Percentiles rank a stretch among this genome's conserved stretches.
Conservation (phyloP, 768 basidiomycete genomes). For the Suillus alpinus region DNA sequence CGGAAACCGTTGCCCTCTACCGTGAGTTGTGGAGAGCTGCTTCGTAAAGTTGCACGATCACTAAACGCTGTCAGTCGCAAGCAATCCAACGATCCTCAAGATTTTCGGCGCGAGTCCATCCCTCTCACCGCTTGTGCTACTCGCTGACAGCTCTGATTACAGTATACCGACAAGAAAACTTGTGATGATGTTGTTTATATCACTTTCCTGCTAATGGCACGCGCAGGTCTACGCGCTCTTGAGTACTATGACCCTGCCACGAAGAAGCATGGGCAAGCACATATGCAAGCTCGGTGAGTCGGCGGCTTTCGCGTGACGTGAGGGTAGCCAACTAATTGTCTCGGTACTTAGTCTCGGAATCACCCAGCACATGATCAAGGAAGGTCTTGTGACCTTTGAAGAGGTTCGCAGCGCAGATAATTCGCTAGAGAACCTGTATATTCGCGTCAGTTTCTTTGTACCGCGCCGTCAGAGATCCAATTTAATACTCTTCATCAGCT, state of each 20-base stretch:
- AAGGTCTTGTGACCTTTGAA: conserved; percentile 68
- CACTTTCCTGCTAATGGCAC: conserved; percentile 84
- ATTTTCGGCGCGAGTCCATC: conserved; percentile 66
- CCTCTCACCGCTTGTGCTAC: background rate
- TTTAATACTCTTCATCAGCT: conserved; percentile 41
- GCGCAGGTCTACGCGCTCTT: conserved; percentile 73
- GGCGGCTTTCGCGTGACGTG: background rate
- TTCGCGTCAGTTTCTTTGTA: conserved; percentile 47
- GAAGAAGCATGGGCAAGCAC: conserved; percentile 83
- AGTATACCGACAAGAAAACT: conserved; percentile 69
- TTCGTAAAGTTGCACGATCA: background rate
- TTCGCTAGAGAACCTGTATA: conserved; percentile 63
- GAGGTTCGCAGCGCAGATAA: conserved; percentile 60
- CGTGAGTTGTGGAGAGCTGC: conserved; percentile 41
- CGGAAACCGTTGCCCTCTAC: conserved; percentile 82
- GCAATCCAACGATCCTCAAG: conserved; percentile 71
- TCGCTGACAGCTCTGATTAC: background rate
- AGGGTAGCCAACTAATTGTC: conserved; percentile 3
- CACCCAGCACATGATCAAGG: conserved; percentile 71
- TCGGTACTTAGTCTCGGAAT: conserved; percentile 62
- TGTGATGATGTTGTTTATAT: conserved; percentile 78
- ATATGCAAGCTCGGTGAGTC: conserved; percentile 83
- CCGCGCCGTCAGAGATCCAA: background rate
- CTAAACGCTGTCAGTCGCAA: conserved; percentile 48
- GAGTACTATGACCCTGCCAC: conserved; percentile 82